Evolutionary conservation across 768 basidiomycete species (phyloP).

Genomic region (Ephemerocybe angulata): DNA sequence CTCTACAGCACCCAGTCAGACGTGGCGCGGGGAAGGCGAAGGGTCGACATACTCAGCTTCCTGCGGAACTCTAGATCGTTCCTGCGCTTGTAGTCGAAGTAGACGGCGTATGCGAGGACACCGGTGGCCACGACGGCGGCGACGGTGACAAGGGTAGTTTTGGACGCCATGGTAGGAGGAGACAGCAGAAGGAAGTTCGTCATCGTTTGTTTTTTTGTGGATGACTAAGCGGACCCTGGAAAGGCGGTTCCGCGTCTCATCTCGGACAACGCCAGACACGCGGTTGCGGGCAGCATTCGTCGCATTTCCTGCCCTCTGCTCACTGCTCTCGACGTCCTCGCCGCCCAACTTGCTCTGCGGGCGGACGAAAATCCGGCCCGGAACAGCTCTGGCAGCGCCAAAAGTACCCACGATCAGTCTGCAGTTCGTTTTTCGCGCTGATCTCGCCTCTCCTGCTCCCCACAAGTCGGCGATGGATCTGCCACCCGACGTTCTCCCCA

Average conservation of each 20-base stretch:
- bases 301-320: neutral
- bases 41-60: constrained; percentile 65
- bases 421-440: constrained; percentile 30
- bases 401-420: constrained; percentile 39
- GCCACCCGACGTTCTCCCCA: constrained; percentile 10
- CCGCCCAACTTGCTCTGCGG: neutral
- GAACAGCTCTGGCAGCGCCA: constrained; percentile 6
- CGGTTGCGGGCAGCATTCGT: neutral
- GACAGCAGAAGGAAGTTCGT: neutral
- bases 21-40: constrained; percentile 11
- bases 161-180: constrained; percentile 22
- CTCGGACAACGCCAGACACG: neutral
- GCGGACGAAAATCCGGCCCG: constrained; percentile 1
- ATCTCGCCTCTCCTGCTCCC: constrained; percentile 22
- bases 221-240: neutral
- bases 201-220: neutral
- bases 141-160: constrained; percentile 38
- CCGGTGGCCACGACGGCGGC: constrained; percentile 54
- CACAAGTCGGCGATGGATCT: constrained; percentile 11
- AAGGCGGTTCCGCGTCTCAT: neutral
- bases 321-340: neutral
- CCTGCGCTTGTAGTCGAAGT: constrained; percentile 93
- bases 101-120: constrained; percentile 77
- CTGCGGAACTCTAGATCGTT: constrained; percentile 86
- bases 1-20: constrained; percentile 43